Evolutionary conservation across 495 filamentous ascomycete species (phyloP).

Genomic region (Neohortaea acidophila): DNA sequence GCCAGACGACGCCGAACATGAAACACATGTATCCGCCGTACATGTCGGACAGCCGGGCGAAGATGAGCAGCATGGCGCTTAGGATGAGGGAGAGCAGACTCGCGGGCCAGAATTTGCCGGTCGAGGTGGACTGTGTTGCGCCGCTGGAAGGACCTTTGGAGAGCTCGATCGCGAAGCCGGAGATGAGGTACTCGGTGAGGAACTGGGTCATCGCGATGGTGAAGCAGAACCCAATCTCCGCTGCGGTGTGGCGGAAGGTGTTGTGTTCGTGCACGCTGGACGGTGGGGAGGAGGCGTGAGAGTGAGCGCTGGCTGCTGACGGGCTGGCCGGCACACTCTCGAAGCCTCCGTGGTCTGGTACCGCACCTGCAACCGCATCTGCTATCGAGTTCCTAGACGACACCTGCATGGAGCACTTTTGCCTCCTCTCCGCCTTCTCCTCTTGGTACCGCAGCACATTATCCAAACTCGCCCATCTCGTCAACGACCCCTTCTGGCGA

Average conservation of each 20-base stretch:
- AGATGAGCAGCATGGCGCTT: constrained; percentile 57
- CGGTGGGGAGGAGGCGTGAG: neutral
- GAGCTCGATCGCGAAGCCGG: constrained; percentile 70
- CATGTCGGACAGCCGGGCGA: constrained; percentile 43
- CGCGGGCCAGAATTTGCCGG: constrained; percentile 48
- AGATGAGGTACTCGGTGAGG: constrained; percentile 60
- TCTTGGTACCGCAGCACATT: constrained; percentile 14
- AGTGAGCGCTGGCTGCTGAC: neutral
- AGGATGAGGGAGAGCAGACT: constrained; percentile 62
- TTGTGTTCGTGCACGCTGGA: neutral
- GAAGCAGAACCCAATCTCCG: constrained; percentile 14
- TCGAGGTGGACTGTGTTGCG: neutral
- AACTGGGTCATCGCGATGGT: constrained; percentile 16
- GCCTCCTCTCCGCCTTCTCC: constrained; percentile 11
- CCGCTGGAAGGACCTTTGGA: constrained; percentile 41
- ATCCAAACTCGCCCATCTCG: constrained; percentile 10
- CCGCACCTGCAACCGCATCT: too few species aligned
- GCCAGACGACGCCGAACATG: constrained; percentile 52
- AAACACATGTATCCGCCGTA: constrained; percentile 59
- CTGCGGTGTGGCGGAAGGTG: constrained; percentile 3
- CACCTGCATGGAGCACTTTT: neutral
- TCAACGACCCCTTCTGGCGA: constrained; percentile 3
- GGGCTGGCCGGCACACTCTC: neutral
- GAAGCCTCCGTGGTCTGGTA: neutral
- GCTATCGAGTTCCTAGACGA: neutral